Conservation (phyloP, 768 basidiomycete genomes). For the Arthromyces matolae region DNA sequence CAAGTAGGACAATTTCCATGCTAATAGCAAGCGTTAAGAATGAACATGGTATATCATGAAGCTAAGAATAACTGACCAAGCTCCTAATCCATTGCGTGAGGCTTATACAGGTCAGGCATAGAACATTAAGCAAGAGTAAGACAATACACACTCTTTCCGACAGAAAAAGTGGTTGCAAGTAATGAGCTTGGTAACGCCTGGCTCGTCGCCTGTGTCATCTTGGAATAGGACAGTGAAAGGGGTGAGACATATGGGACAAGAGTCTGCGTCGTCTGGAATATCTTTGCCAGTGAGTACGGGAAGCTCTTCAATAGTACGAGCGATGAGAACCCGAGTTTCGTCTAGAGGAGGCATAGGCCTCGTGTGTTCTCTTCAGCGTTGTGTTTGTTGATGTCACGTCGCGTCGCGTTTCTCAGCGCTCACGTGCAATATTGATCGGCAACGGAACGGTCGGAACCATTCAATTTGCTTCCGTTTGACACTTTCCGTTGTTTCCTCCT, state of each 20-base stretch:
- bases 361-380: no score
- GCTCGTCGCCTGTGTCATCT: constrained; percentile 22
- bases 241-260: constrained; percentile 64
- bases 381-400: no score
- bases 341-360: constrained; percentile 9
- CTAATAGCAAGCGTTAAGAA: constrained; percentile 29
- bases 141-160: constrained; percentile 49
- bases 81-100: constrained; percentile 65
- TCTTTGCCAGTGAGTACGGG: constrained; percentile 36
- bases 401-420: constrained; percentile 13
- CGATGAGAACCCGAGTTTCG: constrained; percentile 29
- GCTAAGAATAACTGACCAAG: constrained; percentile 37
- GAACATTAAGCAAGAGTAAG: constrained; percentile 1
- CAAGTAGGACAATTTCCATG: constrained; percentile 74
- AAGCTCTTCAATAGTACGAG: constrained; percentile 37
- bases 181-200: constrained; percentile 53
- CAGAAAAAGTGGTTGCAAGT: constrained; percentile 70
- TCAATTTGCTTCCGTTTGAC: no score
- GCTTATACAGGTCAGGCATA: constrained; percentile 33
- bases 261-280: constrained; percentile 44
- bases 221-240: constrained; percentile 45
- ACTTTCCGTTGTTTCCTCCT: no score
- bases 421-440: no score
- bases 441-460: no score
- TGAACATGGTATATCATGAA: background rate